Percentiles rank a stretch among this genome's conserved stretches.
phyloP scores from a whole-genome alignment of 2,329 filamentous ascomycete genomes.

The Colletotrichum liriopes region DNA sequence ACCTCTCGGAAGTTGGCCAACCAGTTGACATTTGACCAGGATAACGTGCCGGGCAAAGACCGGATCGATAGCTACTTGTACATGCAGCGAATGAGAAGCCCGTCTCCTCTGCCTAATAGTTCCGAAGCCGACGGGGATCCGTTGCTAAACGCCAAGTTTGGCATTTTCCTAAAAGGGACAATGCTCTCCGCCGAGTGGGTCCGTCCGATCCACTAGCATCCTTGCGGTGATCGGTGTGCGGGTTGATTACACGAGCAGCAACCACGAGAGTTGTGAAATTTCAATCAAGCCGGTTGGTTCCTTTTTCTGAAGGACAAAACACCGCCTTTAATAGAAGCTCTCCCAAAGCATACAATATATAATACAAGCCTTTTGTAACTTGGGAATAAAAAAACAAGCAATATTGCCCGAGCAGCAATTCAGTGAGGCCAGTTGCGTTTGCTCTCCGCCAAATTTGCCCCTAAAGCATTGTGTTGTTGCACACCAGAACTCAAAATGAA shows the following conservation, averaged over 20 bases:
- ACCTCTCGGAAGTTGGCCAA: neutral
- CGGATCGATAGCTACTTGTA: neutral
- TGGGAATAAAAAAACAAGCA: no score
- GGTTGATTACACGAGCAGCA: neutral
- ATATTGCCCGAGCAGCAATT: neutral
- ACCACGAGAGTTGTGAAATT: neutral
- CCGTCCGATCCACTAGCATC: neutral
- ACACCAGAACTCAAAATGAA: conserved; percentile 1
- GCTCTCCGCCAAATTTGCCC: neutral
- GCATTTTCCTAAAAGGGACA: conserved; percentile 24
- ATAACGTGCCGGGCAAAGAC: no score
- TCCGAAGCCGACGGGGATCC: neutral
- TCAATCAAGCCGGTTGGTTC: no score
- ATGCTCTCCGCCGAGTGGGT: neutral
- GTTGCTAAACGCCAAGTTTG: neutral
- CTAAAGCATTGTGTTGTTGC: neutral
- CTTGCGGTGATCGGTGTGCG: neutral
- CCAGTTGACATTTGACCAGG: neutral
- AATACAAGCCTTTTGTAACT: no score
- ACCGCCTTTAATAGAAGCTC: no score
- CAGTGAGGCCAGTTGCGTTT: neutral
- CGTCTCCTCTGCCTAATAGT: neutral
- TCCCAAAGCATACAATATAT: no score
- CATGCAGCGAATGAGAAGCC: neutral
- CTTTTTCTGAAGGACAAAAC: no score